Base-by-base conservation (phyloP, 768 basidiomycete genomes). In the Tricholoma hemisulphureum region DNA sequence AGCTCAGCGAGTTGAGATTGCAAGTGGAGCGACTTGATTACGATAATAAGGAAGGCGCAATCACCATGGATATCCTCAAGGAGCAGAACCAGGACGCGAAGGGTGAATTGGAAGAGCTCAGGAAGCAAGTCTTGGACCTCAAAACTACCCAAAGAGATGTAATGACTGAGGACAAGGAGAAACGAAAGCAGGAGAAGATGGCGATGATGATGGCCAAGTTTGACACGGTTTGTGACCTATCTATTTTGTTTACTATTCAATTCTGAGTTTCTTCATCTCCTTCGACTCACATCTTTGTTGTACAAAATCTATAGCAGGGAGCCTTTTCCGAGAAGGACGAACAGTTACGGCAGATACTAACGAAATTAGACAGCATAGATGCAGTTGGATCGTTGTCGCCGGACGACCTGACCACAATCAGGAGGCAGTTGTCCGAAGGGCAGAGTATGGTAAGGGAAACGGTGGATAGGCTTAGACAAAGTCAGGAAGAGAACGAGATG, bases 181-280 rank as follows among this genome's bases (percentile, higher is more conserved):
- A 93, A 80, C 86, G 91, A 72, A 98, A 98, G 74, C 94, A 96
- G 68, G 96, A 98, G 79, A 98, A 98, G 82, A 93, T 99, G 91
- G 95, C 93, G 8, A 80, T 95, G 63, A 97, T 99, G 93, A 98
- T 99, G 96, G 93, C 96, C 58, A 95, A 96, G 73, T 96, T 99
- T 64, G 95, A 98, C 74, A 83, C 90, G 60, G 96, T 96, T 63
- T 67, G 89, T 77, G 61, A 95, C 95, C 63, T 67, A 88, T 76
- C 57, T 37, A 41, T 32, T 32, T 39, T 63, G 45, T 58, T 24
- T 48, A 48, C 31, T 48, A 5, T 55, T 37, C 13, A 37, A 48
- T 53, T 58, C 54, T 59, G 9, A 60, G n/a, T 52, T 18, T 23
- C 24, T 24, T 29, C 34, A 8, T 54, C 16, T 18, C 2, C 54